Conservation (phyloP, 2,329 filamentous ascomycete species). For the Domatiomyces globalis region DNA sequence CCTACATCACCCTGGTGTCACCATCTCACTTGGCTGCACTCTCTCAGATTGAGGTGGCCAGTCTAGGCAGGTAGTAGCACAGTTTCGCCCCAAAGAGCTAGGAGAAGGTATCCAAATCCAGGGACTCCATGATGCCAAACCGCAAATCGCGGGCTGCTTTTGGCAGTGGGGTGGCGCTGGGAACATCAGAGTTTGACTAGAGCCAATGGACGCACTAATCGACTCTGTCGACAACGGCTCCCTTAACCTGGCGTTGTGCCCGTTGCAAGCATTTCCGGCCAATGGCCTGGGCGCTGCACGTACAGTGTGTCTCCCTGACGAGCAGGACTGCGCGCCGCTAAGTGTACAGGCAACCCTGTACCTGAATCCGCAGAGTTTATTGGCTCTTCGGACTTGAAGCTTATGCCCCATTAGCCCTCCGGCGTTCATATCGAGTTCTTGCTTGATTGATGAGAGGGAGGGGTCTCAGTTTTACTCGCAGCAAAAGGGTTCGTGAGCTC, state of each 20-base stretch:
- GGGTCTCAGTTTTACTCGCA: background rate
- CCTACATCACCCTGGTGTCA: background rate
- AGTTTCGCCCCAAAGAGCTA: background rate
- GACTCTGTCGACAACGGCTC: background rate
- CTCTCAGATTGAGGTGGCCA: background rate
- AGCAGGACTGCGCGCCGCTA: background rate
- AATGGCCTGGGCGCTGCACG: slow-evolving; percentile 7
- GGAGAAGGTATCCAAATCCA: background rate
- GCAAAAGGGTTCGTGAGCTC: background rate
- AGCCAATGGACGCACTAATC: background rate
- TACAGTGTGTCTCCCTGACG: background rate
- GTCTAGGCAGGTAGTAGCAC: background rate
- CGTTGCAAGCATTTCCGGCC: slow-evolving; percentile 5
- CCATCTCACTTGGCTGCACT: background rate
- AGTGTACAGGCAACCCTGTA: background rate
- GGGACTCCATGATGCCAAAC: background rate
- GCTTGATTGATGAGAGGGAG: background rate
- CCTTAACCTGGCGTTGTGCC: background rate
- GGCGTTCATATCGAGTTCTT: background rate
- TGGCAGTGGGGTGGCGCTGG: background rate
- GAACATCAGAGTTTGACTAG: background rate
- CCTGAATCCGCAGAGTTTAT: background rate
- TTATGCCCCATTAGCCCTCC: background rate
- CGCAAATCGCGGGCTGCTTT: background rate
- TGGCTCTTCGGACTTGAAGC: background rate